Percentiles rank a stretch among this genome's conserved stretches.
Evolutionary conservation across 306 rosid genomes (phyloP).

Genomic region (Fragaria iinumae): DNA sequence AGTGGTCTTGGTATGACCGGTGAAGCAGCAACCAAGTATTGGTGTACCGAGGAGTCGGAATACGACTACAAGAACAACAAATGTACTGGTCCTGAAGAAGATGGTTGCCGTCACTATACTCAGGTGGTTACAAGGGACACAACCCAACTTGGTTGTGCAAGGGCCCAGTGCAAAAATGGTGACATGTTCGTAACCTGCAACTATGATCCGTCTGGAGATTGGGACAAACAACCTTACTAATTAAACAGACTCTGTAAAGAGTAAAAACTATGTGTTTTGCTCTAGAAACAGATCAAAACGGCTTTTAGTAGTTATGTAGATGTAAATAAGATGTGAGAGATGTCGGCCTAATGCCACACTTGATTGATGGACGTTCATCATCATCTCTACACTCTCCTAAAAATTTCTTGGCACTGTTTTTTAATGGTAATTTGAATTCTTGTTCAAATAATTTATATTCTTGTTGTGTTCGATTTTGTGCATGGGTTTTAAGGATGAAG

Average conservation of each 20-base stretch:
- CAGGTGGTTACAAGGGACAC: constrained; percentile 44
- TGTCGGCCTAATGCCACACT: neutral
- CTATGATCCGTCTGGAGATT: constrained; percentile 39
- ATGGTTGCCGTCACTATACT: constrained; percentile 56
- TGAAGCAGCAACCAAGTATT: constrained; percentile 34
- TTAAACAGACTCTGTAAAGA: neutral
- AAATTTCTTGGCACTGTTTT: neutral
- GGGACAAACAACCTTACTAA: constrained; percentile 28
- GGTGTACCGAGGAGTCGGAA: constrained; percentile 45
- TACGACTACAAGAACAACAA: constrained; percentile 37
- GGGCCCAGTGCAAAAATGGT: constrained; percentile 35
- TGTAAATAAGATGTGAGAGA: neutral
- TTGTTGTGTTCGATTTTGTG: too few species aligned
- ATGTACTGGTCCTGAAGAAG: constrained; percentile 31
- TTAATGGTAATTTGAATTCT: too few species aligned
- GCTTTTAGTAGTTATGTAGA: neutral
- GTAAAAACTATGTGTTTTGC: neutral
- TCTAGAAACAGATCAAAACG: neutral
- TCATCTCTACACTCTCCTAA: neutral
- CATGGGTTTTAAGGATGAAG: too few species aligned
- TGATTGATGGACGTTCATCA: neutral
- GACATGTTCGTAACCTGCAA: constrained; percentile 50
- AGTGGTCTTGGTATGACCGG: constrained; percentile 39
- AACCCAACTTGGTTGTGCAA: constrained; percentile 47
- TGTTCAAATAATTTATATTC: too few species aligned